Conservation (phyloP, 75 land plant genomes). For the Sequoia sempervirens region DNA sequence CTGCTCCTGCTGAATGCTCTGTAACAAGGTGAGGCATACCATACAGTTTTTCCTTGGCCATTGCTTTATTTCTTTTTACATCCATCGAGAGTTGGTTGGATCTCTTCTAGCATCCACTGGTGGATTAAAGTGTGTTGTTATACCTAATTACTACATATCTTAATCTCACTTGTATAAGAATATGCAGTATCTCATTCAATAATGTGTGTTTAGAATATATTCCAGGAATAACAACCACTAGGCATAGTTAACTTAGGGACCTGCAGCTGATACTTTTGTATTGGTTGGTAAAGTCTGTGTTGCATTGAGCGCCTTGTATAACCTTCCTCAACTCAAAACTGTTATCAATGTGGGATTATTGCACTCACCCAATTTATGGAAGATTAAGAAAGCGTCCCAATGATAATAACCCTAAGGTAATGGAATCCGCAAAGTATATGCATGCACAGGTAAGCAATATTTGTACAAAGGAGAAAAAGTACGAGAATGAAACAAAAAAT, state of each 20-base stretch:
- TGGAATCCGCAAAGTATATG: neutral
- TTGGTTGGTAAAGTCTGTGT: too few species aligned
- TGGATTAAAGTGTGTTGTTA: neutral
- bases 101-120: neutral
- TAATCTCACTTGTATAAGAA: neutral
- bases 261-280: too few species aligned
- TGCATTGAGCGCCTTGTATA: too few species aligned
- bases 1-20: neutral
- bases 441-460: neutral
- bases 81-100: neutral
- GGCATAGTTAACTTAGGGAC: neutral
- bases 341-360: too few species aligned
- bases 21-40: neutral
- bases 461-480: neutral
- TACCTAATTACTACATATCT: neutral
- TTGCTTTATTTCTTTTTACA: neutral
- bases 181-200: neutral
- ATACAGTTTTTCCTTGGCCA: neutral
- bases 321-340: too few species aligned
- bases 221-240: neutral
- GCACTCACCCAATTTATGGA: neutral
- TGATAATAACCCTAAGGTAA: neutral
- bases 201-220: neutral
- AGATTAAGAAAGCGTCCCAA: neutral
- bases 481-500: neutral